Percentiles rank a stretch among this genome's conserved stretches.
Conservation (phyloP, 139 green algal species). For the Closterium sp. region DNA sequence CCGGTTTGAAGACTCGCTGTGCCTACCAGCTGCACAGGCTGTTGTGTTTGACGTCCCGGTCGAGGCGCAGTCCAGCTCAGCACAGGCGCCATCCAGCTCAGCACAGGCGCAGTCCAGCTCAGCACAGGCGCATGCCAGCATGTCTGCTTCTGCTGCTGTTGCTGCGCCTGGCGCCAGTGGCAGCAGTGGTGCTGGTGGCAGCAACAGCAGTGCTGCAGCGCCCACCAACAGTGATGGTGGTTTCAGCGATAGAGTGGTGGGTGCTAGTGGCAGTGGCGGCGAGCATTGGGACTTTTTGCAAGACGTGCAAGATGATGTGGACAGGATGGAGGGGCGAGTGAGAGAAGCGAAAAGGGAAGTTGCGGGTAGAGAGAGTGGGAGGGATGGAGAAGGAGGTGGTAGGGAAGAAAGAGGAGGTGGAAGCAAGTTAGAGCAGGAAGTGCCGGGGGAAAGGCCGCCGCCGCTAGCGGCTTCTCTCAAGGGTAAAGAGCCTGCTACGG, state of each 20-base stretch:
- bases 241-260: not conserved
- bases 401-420: no score
- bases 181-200: not conserved
- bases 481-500: not conserved
- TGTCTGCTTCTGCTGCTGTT: no score
- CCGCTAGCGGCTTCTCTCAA: not conserved
- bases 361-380: no score
- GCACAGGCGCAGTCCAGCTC: no score
- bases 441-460: not conserved
- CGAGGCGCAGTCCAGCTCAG: not conserved
- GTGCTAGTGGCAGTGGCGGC: not conserved
- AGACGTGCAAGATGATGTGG: not conserved
- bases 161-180: not conserved
- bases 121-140: no score
- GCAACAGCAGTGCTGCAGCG: no score
- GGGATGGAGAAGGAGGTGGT: not conserved
- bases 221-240: not conserved
- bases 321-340: no score
- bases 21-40: not conserved
- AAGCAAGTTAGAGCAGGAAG: not conserved
- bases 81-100: no score
- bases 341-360: no score
- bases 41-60: not conserved
- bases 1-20: not conserved
- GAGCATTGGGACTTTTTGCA: not conserved